A percentile compares a stretch with the other conserved stretches of the same genome.
phyloP scores from a whole-genome alignment of 768 basidiomycete species.

The Tylopilus cervinicoccineus region DNA sequence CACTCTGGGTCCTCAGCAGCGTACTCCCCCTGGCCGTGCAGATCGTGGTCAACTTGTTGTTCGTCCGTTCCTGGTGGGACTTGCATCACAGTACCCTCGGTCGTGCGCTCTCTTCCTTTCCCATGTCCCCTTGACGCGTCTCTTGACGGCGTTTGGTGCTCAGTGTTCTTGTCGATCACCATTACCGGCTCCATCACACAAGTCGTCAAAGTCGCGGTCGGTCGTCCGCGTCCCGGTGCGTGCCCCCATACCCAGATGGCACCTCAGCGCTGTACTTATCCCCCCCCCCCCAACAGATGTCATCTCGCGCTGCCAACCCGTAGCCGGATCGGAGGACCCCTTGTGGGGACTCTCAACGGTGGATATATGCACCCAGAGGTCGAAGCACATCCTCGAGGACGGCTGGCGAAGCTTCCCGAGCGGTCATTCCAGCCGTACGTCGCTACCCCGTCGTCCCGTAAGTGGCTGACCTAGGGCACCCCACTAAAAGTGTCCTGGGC shows the following conservation, averaged over 20 bases:
- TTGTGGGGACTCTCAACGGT: slow-evolving; percentile 65
- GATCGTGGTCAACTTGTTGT: slow-evolving; percentile 60
- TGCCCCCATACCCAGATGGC: background rate
- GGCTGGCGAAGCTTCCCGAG: slow-evolving; percentile 92
- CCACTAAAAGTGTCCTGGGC: slow-evolving; percentile 72
- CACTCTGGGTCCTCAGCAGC: slow-evolving; percentile 39
- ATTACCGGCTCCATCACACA: slow-evolving; percentile 80
- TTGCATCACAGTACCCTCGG: slow-evolving; percentile 60
- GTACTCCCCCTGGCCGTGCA: slow-evolving; percentile 68
- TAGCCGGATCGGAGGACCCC: slow-evolving; percentile 58
- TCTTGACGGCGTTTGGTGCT: background rate
- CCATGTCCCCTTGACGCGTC: no score
- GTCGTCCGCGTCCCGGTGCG: slow-evolving; percentile 81
- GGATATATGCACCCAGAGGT: slow-evolving; percentile 73
- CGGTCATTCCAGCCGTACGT: slow-evolving; percentile 83
- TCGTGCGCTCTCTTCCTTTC: slow-evolving; percentile 11
- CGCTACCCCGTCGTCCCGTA: no score
- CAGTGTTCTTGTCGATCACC: slow-evolving; percentile 68
- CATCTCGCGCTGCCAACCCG: slow-evolving; percentile 55
- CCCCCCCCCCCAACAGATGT: slow-evolving; percentile 21
- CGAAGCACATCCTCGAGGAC: slow-evolving; percentile 55
- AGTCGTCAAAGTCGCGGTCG: slow-evolving; percentile 78
- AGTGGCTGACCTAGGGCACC: background rate
- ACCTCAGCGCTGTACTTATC: background rate
- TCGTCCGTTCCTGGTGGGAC: slow-evolving; percentile 84